Evolutionary conservation across 176 grass and related monocot species (phyloP).

Genomic region (Oryza glumipatula): DNA sequence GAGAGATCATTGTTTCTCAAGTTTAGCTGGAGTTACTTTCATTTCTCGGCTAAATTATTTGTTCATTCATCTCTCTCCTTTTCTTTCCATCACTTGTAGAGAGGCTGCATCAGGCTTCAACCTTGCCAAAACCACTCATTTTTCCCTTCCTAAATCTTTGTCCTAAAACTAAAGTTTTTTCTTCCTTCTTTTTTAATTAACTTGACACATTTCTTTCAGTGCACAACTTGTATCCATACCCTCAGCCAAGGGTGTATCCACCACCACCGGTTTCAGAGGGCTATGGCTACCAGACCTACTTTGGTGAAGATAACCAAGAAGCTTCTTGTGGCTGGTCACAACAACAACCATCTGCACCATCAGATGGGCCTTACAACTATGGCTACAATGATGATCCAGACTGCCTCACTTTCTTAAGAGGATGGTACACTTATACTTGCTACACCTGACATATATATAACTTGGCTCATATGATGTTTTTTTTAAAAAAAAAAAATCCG

Average conservation of each 20-base stretch:
- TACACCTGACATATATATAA: not conserved
- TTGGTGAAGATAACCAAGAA: not conserved
- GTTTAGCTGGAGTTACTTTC: not conserved
- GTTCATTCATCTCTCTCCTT: not conserved
- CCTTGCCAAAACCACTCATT: not conserved
- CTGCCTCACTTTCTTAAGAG: slow-evolving; percentile 57
- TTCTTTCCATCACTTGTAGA: not conserved
- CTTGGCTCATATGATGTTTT: not conserved
- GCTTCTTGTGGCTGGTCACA: not conserved
- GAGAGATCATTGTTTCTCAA: not conserved
- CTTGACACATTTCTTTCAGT: not conserved
- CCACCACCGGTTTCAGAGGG: not conserved
- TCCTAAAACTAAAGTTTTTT: not conserved
- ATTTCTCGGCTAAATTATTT: not conserved
- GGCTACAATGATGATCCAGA: slow-evolving; percentile 36
- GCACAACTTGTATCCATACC: not conserved
- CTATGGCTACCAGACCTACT: not conserved
- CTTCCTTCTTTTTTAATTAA: not conserved
- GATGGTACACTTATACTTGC: slow-evolving; percentile 27
- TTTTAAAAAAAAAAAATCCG: too few relatives aligned
- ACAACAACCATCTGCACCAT: not conserved
- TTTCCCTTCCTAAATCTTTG: not conserved
- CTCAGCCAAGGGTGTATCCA: not conserved
- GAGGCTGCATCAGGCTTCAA: not conserved
- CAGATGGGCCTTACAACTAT: slow-evolving; percentile 21